Evolutionary conservation across 2,329 filamentous ascomycete genomes (phyloP).

Genomic region (Talaromyces pinophilus): DNA sequence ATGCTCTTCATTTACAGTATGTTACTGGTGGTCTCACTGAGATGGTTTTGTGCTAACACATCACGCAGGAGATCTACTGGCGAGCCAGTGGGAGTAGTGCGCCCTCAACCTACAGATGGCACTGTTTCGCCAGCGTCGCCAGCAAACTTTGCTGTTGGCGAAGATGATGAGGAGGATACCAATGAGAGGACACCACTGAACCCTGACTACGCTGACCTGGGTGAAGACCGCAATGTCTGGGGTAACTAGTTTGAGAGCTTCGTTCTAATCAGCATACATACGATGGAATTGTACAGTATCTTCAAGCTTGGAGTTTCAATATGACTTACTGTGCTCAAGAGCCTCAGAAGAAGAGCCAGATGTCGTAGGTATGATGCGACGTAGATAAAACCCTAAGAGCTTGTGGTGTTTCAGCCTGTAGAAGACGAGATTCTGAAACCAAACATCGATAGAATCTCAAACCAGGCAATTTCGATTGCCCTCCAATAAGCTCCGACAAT

Average conservation of each 20-base stretch:
- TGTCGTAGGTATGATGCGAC: constrained; percentile 12
- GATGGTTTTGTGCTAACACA: constrained; percentile 25
- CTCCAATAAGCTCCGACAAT: not conserved
- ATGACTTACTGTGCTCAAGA: constrained; percentile 7
- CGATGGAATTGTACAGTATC: constrained; percentile 8
- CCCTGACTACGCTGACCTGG: constrained; percentile 36
- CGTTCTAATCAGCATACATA: not conserved
- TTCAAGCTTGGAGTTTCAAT: not conserved
- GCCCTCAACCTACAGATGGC: constrained; percentile 4
- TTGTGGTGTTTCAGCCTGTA: constrained; percentile 3
- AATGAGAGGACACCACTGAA: constrained; percentile 25
- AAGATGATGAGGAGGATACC: constrained; percentile 27
- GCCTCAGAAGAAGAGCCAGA: not conserved
- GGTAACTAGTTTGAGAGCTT: constrained; percentile 23
- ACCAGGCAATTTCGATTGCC: not conserved
- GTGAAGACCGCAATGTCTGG: constrained; percentile 37
- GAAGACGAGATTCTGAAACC: constrained; percentile 6
- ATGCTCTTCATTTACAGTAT: constrained; percentile 37
- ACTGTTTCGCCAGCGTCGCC: constrained; percentile 13
- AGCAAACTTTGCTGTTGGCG: constrained; percentile 13
- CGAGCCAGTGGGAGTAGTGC: constrained; percentile 33
- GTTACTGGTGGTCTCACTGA: constrained; percentile 23
- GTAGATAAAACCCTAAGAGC: constrained; percentile 17
- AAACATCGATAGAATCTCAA: constrained; percentile 9
- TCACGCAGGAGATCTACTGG: constrained; percentile 35